phyloP scores from a whole-genome alignment of 164 flowering plant species.

The Chimonanthus salicifolius region DNA sequence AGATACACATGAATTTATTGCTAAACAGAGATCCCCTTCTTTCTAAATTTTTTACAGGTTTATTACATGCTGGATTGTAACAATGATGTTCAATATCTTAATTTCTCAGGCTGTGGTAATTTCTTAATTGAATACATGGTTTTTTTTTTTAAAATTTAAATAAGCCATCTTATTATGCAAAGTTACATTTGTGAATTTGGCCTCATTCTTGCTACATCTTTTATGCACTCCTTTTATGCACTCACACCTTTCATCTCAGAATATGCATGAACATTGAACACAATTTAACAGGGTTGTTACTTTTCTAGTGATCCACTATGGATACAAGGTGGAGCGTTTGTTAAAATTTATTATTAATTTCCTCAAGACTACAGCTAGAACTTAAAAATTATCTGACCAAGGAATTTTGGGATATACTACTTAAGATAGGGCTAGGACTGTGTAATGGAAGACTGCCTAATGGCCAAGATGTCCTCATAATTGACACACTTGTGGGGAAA shows the following conservation, averaged over 20 bases:
- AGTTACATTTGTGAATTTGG: neutral
- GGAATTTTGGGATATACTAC: neutral
- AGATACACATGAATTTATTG: neutral
- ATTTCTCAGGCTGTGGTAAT: constrained; percentile 94
- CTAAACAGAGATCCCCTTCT: neutral
- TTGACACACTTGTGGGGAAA: neutral
- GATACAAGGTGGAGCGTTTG: neutral
- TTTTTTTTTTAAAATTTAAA: neutral
- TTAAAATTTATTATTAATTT: too few species aligned
- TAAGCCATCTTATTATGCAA: neutral
- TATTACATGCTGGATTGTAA: constrained; percentile 82
- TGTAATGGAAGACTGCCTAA: neutral
- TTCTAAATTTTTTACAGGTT: constrained; percentile 40
- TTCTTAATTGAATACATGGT: neutral
- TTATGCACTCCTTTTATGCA: too few species aligned
- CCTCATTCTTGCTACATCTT: neutral
- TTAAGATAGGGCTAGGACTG: neutral
- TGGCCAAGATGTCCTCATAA: neutral
- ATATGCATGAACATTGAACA: neutral
- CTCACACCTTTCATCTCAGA: neutral
- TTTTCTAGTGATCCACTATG: neutral
- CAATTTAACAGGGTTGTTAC: neutral
- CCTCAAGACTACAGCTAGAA: neutral
- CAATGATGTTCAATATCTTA: constrained; percentile 47
- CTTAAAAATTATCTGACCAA: neutral